Base-by-base conservation (phyloP, 2,329 filamentous ascomycete genomes). In the Cladosporium cucumerinum region DNA sequence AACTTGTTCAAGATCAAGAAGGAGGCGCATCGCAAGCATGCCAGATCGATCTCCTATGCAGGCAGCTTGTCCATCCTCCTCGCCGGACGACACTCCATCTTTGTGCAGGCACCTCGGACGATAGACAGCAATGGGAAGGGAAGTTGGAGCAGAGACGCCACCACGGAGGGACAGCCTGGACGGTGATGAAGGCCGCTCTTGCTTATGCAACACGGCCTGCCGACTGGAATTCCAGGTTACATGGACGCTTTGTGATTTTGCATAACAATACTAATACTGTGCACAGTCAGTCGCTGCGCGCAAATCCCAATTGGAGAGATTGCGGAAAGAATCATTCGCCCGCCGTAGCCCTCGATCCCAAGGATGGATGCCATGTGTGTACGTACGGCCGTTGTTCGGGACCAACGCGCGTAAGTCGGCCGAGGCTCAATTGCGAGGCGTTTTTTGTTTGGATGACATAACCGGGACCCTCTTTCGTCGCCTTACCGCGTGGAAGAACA, bases 391-490 rank as follows among this genome's bases (percentile, higher is more conserved):
- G 48, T 62, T 39, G 34, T 49, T 61, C 59, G 48, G 59, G 34
- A 11, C 30, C 5, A 25, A 30, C 30, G 48, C 32, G 18, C 32
- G 23, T 34, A 18, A 21, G 12, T 58, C 61, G 52, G 61, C 61
- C 54, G 54, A 63, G 61, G 52, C 32, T 52, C 49, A 25, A 63
- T 23, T 57, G 30, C 36, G 26, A 25, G 18, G 7, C 6, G 25
- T 52, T 26, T 32, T 36, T 36, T 61, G 59, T 61, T 52, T 61
- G 48, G 51, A 54, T 61, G 59, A 61, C 59, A 61, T 61, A 52
- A 30, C 32, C 21, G 39, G 39, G 57, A 59, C 57, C 57, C 57
- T 59, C 57, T 34, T 12, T 46, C 10, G 28, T 28, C 23, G 21
- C 25, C 26, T n/a, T 26, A n/a, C 26, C 7, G 51, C 51, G 26